Evolutionary conservation across 179 eudicot species (phyloP).

Genomic region (Corrigiola litoralis): DNA sequence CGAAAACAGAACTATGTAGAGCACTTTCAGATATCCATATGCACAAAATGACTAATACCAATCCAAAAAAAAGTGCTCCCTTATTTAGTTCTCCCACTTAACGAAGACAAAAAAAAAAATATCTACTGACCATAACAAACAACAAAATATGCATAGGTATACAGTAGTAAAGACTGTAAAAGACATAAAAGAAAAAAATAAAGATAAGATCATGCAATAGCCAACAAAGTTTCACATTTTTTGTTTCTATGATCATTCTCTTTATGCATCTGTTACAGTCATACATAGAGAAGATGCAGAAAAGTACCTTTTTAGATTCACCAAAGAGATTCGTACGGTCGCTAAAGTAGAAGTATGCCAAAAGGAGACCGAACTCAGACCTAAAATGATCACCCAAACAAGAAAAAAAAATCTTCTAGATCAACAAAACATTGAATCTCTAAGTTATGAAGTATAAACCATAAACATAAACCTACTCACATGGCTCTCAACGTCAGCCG

Average conservation of each 20-base stretch:
- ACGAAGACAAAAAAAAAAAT: not conserved
- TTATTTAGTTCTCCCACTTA: not conserved
- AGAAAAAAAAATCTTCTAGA: not conserved
- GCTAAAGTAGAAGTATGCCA: slow-evolving; percentile 37
- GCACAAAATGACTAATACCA: not conserved
- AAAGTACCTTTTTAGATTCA: slow-evolving; percentile 39
- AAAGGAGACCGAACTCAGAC: slow-evolving; percentile 38
- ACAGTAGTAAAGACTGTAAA: not conserved
- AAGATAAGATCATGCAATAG: not conserved
- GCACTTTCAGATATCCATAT: not conserved
- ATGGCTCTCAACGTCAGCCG: slow-evolving; percentile 39
- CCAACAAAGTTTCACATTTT: not conserved
- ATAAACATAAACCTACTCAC: slow-evolving; percentile 26
- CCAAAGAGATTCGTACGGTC: slow-evolving; percentile 43
- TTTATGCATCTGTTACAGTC: not conserved
- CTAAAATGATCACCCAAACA: slow-evolving; percentile 19
- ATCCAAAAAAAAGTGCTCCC: not conserved
- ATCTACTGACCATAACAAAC: too few relatives aligned
- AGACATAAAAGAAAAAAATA: not conserved
- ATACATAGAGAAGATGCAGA: not conserved
- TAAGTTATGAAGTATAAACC: not conserved
- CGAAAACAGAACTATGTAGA: not conserved
- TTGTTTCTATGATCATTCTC: not conserved
- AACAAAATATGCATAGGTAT: too few relatives aligned
- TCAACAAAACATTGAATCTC: not conserved